Evolutionary conservation across 305 asterid species (phyloP).

Genomic region (Salvia sclarea): DNA sequence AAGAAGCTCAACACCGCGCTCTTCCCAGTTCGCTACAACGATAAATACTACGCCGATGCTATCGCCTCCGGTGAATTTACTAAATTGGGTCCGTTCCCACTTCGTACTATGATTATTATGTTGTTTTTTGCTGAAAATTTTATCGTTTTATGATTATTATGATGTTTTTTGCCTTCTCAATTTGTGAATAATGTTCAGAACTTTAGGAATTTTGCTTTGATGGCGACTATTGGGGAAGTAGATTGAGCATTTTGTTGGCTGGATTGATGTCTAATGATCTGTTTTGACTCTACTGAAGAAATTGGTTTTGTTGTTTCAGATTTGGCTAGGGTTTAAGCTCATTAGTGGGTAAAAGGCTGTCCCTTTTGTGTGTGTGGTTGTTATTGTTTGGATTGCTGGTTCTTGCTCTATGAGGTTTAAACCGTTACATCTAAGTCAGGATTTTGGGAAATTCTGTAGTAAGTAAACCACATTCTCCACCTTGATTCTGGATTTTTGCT

Average conservation of each 20-base stretch:
- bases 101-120: background rate
- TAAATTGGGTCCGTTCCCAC: constrained; percentile 61
- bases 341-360: background rate
- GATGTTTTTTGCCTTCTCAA: background rate
- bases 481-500: constrained; percentile 5
- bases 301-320: constrained; percentile 4
- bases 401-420: background rate
- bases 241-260: constrained; percentile 10
- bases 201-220: background rate
- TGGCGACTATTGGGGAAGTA: background rate
- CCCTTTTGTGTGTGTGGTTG: constrained; percentile 1
- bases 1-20: constrained; percentile 88
- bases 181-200: background rate
- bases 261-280: constrained; percentile 12
- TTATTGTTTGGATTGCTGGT: background rate
- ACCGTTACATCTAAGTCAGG: background rate
- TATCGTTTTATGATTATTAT: background rate
- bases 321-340: constrained; percentile 5
- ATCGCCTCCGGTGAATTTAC: constrained; percentile 85
- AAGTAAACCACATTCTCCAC: background rate
- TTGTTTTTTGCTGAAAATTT: background rate
- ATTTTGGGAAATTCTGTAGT: background rate
- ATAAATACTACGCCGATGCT: constrained; percentile 86
- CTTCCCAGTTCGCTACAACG: constrained; percentile 90
- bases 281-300: background rate